phyloP scores from a whole-genome alignment of 2,329 filamentous ascomycete genomes.

The Colletotrichum australisinense region DNA sequence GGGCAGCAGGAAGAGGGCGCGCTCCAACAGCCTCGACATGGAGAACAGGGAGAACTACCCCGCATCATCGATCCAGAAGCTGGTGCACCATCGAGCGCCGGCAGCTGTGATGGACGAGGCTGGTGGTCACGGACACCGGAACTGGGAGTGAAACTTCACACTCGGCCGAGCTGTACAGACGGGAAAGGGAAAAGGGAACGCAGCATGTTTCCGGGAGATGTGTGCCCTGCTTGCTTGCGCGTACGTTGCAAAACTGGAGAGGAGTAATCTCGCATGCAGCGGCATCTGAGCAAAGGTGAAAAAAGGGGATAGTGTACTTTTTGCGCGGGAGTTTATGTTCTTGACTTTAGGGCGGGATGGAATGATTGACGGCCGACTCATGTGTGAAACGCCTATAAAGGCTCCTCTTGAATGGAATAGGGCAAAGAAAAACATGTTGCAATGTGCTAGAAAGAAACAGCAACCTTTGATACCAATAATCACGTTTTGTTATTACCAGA shows the following conservation, averaged over 20 bases:
- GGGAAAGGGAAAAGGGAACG: background rate
- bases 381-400: conserved; percentile 23
- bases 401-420: background rate
- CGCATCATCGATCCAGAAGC: conserved; percentile 36
- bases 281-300: background rate
- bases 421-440: background rate
- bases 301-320: background rate
- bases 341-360: conserved; percentile 13
- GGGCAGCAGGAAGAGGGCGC: conserved; percentile 32
- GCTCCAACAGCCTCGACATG: conserved; percentile 37
- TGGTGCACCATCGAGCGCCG: conserved; percentile 34
- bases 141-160: conserved; percentile 33
- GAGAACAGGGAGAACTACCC: conserved; percentile 37
- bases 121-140: conserved; percentile 32
- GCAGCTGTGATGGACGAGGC: conserved; percentile 33
- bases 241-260: background rate
- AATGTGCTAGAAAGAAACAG: conserved; percentile 16
- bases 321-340: background rate
- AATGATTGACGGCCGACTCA: conserved; percentile 34
- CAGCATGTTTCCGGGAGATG: background rate
- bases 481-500: background rate
- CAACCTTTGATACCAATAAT: conserved; percentile 30
- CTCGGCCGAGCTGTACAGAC: background rate
- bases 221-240: background rate
- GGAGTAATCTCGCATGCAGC: background rate